Evolutionary conservation across 2,329 filamentous ascomycete genomes (phyloP).

Genomic region (Rhynchosporium graminicola): DNA sequence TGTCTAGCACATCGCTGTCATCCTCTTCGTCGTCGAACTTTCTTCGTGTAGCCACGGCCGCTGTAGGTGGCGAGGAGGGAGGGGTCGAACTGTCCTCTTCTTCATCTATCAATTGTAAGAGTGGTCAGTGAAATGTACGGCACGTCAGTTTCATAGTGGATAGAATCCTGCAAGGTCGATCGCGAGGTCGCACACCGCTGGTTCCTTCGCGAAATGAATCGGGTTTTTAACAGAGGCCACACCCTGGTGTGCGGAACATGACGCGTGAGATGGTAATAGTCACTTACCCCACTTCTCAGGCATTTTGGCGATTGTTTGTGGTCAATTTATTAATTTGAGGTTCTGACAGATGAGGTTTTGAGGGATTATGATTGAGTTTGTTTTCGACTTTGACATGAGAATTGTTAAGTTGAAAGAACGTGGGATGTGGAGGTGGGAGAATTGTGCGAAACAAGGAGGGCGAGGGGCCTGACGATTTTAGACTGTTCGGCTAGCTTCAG

Average conservation of each 20-base stretch:
- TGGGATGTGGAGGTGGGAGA: conserved; percentile 5
- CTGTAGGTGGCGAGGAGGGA: conserved; percentile 39
- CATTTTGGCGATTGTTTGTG: conserved; percentile 32
- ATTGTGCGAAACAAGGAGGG: conserved; percentile 12
- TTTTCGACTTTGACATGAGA: conserved; percentile 13
- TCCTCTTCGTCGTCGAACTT: conserved; percentile 95
- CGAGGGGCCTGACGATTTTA: conserved; percentile 14
- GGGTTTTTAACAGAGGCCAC: conserved; percentile 11
- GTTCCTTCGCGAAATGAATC: conserved; percentile 13
- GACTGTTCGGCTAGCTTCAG: conserved; percentile 4
- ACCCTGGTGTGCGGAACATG: conserved; percentile 19
- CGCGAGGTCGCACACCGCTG: conserved; percentile 22
- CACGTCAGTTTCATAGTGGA: conserved; percentile 29
- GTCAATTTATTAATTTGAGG: conserved; percentile 1
- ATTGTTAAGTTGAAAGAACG: conserved; percentile 10
- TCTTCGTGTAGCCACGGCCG: conserved; percentile 41
- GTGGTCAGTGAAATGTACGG: conserved; percentile 36
- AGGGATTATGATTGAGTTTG: background rate
- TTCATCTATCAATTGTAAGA: conserved; percentile 40
- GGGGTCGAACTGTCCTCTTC: conserved; percentile 54
- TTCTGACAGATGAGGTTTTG: background rate
- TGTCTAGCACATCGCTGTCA: conserved; percentile 83
- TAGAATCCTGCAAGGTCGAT: conserved; percentile 34
- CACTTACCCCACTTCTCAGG: conserved; percentile 42
- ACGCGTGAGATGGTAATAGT: conserved; percentile 29